Evolutionary conservation across 2,329 filamentous ascomycete genomes (phyloP), one percentile per base, ranked within the genome.

Genomic region (Microdochium paspali): DNA sequence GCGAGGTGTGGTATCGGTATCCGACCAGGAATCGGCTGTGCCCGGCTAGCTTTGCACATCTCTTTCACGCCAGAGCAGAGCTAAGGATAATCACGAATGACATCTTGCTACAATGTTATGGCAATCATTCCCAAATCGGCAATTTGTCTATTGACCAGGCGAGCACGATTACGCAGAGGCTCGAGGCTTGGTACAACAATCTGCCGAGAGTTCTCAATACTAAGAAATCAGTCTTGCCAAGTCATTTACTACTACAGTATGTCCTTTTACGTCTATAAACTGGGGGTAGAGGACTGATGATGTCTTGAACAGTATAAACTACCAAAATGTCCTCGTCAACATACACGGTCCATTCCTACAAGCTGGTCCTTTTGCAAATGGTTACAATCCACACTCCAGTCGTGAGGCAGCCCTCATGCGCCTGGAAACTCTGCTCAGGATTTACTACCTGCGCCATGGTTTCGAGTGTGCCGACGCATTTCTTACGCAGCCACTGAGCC

Each of bases 361-460:
- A 47, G 10, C 20, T 9, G 24, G 42, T 3, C 42, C 42, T 4
- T 26, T 26, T 13, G 42, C 35, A 20, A 20, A 40, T 12, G 42
- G 42, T 6, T 44, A 25, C 42, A 13, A 44, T 13, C 24, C 42
- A 13, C 24, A 47, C 13, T 30, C 24, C 4, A 24, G 6, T 24
- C 20, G 51, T 2, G 44, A 50, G 35, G 21, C 49, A 2, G 56
- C 61, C 3, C 50, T 52, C n/a, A 52, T 54, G 20, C 53, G 58
- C 24, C 52, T 62, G 12, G 61, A 66, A 49, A 66, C 63, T 2
- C 44, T 64, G 4, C 25, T 61, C 2, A 61, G 63, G 1, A 53
- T 66, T 1, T 65, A 66, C 49, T 66, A 62, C 50, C 57, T 65
- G 2, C 59, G 62, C 3, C 61, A 66, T 48, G 61, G 63, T 9